Percentiles rank a stretch among this genome's conserved stretches.
phyloP scores from a whole-genome alignment of 352 stramenopile species.

The Phytophthora pini region DNA sequence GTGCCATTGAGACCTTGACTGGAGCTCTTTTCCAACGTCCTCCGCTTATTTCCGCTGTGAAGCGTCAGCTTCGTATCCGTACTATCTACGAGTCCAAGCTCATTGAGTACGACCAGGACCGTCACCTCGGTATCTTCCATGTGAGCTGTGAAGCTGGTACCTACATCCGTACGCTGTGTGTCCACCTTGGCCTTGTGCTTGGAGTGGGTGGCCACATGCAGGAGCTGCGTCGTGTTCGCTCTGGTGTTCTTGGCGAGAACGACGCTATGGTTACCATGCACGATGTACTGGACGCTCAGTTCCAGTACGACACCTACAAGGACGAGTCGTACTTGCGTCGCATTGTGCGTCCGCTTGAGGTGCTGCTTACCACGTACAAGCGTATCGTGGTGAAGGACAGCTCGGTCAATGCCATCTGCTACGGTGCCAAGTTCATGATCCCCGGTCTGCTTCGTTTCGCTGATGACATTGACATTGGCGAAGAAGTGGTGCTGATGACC shows the following conservation, averaged over 20 bases:
- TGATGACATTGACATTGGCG: slow-evolving; percentile 98
- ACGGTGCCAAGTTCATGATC: slow-evolving; percentile 99
- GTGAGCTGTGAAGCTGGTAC: slow-evolving; percentile 98
- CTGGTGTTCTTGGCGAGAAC: slow-evolving; percentile 96
- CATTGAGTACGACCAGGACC: slow-evolving; percentile 98
- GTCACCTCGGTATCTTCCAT: slow-evolving; percentile 98
- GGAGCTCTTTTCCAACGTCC: slow-evolving; percentile 99
- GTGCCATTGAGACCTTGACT: slow-evolving; percentile 98
- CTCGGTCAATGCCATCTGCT: slow-evolving; percentile 99
- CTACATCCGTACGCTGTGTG: slow-evolving; percentile 99
- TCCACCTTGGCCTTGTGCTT: slow-evolving; percentile 98
- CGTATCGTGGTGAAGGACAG: slow-evolving; percentile 99
- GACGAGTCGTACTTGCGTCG: slow-evolving; percentile 99
- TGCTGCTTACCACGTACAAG: slow-evolving; percentile 99
- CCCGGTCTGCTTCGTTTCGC: slow-evolving; percentile 98
- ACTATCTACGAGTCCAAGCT: slow-evolving; percentile 99
- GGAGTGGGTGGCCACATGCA: slow-evolving; percentile 99
- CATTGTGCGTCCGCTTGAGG: slow-evolving; percentile 98
- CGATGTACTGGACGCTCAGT: slow-evolving; percentile 99
- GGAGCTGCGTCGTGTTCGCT: slow-evolving; percentile 98
- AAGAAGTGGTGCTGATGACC: slow-evolving; percentile 99
- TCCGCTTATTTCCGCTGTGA: slow-evolving; percentile 99
- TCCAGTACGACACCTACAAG: slow-evolving; percentile 99
- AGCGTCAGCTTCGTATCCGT: slow-evolving; percentile 99
- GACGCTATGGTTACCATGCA: slow-evolving; percentile 99